Conservation (phyloP, 1,284 basidiomycete genomes). For the Trichosporon coremiiforme region DNA sequence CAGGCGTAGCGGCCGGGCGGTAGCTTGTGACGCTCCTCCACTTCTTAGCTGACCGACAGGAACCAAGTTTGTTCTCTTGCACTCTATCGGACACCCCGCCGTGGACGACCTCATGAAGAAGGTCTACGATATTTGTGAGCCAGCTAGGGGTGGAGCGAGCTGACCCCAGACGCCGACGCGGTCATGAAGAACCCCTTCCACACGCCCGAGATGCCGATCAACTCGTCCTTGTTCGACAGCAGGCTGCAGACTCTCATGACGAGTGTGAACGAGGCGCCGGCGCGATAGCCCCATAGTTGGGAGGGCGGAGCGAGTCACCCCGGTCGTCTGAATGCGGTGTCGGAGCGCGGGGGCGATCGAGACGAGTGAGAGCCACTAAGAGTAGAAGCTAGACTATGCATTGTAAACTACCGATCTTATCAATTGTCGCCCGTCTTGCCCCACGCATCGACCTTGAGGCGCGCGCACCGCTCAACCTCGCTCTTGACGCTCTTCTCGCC, state of each 20-base stretch:
- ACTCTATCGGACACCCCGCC: conserved; percentile 63
- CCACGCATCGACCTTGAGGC: conserved; percentile 54
- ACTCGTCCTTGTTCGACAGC: conserved; percentile 83
- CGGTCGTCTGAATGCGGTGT: no score
- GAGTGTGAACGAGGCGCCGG: conserved; percentile 34
- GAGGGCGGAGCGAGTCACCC: neutral
- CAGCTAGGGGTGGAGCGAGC: neutral
- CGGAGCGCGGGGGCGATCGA: neutral
- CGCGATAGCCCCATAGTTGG: neutral
- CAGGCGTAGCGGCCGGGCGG: no score
- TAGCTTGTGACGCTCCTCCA: no score
- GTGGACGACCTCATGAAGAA: conserved; percentile 74
- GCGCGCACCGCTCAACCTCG: conserved; percentile 67
- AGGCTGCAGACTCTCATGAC: conserved; percentile 58
- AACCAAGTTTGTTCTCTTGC: conserved; percentile 93
- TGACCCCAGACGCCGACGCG: conserved; percentile 65
- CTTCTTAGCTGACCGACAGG: conserved; percentile 60
- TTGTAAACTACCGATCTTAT: neutral
- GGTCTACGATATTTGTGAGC: conserved; percentile 80
- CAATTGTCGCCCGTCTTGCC: neutral
- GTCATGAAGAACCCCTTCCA: conserved; percentile 99
- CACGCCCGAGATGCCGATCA: conserved; percentile 97
- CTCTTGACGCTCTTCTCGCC: conserved; percentile 62
- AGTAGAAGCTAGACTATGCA: conserved; percentile 6
- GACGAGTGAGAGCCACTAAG: no score